Evolutionary conservation across 2,329 filamentous ascomycete genomes (phyloP), one percentile per base, ranked within the genome.

Genomic region (Scytalidium lignicola): DNA sequence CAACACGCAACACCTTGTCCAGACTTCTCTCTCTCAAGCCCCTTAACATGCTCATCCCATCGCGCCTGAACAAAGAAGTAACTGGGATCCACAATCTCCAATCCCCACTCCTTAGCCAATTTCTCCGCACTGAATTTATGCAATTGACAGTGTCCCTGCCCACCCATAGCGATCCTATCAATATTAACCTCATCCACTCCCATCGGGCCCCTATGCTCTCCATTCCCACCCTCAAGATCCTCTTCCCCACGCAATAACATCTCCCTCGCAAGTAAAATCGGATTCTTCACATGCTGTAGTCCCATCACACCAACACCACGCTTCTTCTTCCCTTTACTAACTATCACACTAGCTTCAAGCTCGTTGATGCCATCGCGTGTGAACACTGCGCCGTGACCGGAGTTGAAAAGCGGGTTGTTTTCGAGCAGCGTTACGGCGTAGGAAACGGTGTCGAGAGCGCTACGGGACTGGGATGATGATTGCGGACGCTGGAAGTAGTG

Each of bases 301-400:
- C 88, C 80, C 70, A 88, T 88, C 5, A 90, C 82, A 2, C 88
- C 88, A 0, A 88, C 86, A 15, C 83, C 89, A 29, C 88, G 80
- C 72, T 95, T 96, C 39, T 81, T 77, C 49, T 74, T 73, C 0
- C 85, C 86, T 22, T 76, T 75, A 2, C 85, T 87, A 0, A 95
- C 86, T 90, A 95, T 95, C 46, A 95, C 80, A 8, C 83, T 88
- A 1, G 88, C 88, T 69, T 96, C 90, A 53, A 95, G 82, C 70
- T 96, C 88, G 65, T 91, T 90, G 54, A 83, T 78, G 17, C 90
- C 91, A 56, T 86, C 83, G 45, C 84, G 81, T 0, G 89, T 95
- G 67, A 95, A 96, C 18, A 95, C 90, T 45, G 90, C 88, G 47
- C 91, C 91, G 59, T 83, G 84, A 7, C 83, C 90, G 50, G 83